Base-by-base conservation (phyloP, 495 filamentous ascomycete species). In the Penicillium paxilli region DNA sequence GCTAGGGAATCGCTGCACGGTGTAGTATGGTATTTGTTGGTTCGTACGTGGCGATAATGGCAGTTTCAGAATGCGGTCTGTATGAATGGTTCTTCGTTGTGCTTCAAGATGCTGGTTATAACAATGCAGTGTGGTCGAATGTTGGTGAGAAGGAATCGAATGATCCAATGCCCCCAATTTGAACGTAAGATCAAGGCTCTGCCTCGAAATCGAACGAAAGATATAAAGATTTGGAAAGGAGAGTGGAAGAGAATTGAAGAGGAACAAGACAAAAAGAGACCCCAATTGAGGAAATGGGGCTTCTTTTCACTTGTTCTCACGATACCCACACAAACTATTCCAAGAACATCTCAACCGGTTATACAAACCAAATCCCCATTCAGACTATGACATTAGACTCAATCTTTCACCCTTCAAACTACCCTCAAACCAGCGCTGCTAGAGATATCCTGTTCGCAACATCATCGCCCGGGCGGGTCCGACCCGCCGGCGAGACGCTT, bases 31-130 rank as follows among this genome's bases (percentile, higher is more conserved):
- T 38, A 16, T 16, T 1, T 38, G 35, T 28, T 20, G 40, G n/a
- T 22, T 42, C 40, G 40, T 42, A 42, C 40, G 40, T 23, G 40
- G 23, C 38, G 47, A 20, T 16, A 47, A 12, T 22, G 44, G 8
- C 37, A 47, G 33, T 47, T 48, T 35, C 44, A 54, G 52, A 54
- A 54, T 30, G 25, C 24, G 30, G 33, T 54, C 45, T 54, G 52
- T 54, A 41, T 45, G 40, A 49, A 23, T 49, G 37, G n/a, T 44
- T 41, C 21, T 44, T 42, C 28, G 14, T 52, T 28, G 12, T 46
- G n/a, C 23, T 16, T 46, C 14, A 46, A 40, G 35, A 19, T 49
- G 48, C 45, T 11, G 23, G 8, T 26, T 51, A 51, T n/a, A n/a
- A n/a, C n/a, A n/a, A n/a, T 52, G 23, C 44, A 52, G 25, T 44